These are phyloP conservation scores for Boletus edulis DNA, from an alignment of 768 basidiomycete genomes.

Conservation along the genomic window DNA sequence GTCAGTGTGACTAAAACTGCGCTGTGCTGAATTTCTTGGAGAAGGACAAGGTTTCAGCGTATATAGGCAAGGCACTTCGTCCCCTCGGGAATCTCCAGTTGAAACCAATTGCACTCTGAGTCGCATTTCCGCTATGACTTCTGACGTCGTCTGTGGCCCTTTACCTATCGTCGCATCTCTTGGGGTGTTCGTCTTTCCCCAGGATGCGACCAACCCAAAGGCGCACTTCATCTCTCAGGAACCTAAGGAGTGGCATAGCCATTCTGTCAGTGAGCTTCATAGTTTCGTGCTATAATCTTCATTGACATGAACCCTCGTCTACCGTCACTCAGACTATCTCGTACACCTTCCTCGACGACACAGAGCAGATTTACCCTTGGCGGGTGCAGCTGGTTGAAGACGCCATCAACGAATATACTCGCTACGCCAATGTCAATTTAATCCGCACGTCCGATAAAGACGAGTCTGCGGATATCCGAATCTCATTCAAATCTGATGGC, in stretches of 20 bases:
- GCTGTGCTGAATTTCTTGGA: no score
- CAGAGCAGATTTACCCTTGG: not conserved
- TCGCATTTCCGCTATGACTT: no score
- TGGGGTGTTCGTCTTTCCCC: no score
- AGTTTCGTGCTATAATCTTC: not conserved
- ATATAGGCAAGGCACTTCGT: no score
- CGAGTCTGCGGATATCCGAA: not conserved
- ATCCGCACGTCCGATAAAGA: not conserved
- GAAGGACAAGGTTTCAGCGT: no score
- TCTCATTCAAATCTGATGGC: not conserved
- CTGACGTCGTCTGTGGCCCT: no score
- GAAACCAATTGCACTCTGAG: no score
- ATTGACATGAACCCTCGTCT: not conserved
- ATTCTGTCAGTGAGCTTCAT: not conserved
- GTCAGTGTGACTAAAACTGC: no score
- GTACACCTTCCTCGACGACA: not conserved
- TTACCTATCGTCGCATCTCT: no score
- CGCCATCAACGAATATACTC: not conserved
- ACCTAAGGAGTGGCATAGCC: not conserved
- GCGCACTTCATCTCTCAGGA: no score
- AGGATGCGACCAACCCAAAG: no score
- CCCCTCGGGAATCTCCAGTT: no score
- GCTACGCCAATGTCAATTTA: not conserved
- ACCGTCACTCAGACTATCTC: not conserved
- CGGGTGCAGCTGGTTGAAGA: not conserved